A percentile compares a stretch with the other conserved stretches of the same genome.
Evolutionary conservation across 192 early-diverging fungal genomes (phyloP).

Genomic region (Umbelopsis sp.): DNA sequence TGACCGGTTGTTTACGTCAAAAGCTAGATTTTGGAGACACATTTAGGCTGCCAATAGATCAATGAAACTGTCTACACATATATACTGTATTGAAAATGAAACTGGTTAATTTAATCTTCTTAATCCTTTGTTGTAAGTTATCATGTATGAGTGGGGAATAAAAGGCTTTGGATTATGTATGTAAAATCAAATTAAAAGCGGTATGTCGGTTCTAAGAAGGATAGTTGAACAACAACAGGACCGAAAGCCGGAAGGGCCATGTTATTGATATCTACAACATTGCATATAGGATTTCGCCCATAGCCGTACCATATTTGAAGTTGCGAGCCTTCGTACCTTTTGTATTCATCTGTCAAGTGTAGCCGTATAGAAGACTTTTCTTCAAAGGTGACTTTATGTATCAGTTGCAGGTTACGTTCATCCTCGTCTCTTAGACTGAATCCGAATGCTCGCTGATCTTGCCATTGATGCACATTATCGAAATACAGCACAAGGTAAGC

Average conservation of each 20-base stretch:
- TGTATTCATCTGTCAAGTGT: neutral
- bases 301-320: constrained; percentile 9
- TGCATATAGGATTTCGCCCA: constrained; percentile 10
- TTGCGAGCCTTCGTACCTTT: too few relatives aligned
- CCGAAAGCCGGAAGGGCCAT: constrained; percentile 19
- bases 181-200: too few relatives aligned
- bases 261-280: constrained; percentile 7
- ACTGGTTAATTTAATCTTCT: neutral
- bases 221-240: neutral
- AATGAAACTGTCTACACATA: neutral
- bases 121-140: neutral
- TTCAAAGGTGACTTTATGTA: neutral
- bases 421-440: constrained; percentile 1
- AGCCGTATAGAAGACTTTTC: neutral
- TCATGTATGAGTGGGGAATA: neutral
- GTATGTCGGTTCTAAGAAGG: neutral
- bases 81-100: neutral
- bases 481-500: neutral
- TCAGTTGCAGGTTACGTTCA: neutral
- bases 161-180: too few relatives aligned
- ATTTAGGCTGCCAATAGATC: constrained; percentile 1
- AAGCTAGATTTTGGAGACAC: neutral
- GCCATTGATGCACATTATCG: neutral
- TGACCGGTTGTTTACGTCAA: neutral
- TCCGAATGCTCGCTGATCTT: neutral